Evolutionary conservation across 768 basidiomycete genomes (phyloP).

Genomic region (Naganishia friedmannii): DNA sequence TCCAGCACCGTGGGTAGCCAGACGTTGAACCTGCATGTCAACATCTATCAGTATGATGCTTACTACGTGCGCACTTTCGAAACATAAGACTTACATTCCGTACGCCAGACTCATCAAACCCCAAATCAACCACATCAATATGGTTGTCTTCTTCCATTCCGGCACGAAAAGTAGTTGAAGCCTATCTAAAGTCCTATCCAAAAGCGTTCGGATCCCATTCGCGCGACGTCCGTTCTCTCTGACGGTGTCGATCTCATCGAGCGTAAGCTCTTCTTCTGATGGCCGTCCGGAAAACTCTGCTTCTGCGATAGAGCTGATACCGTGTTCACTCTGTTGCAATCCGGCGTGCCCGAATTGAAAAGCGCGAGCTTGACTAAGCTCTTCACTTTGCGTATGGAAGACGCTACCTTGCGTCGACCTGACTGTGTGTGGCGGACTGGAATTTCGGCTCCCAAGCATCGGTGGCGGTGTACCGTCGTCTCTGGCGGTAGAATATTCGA

Average conservation of each 20-base stretch:
- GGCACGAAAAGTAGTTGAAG: constrained; percentile 42
- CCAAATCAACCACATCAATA: constrained; percentile 52
- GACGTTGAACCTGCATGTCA: constrained; percentile 50
- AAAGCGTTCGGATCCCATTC: not conserved
- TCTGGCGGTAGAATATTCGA: constrained; percentile 3
- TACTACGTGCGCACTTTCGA: not conserved
- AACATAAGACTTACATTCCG: constrained; percentile 16
- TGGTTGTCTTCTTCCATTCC: constrained; percentile 46
- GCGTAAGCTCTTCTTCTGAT: not conserved
- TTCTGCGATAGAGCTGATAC: not conserved
- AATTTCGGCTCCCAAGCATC: not conserved
- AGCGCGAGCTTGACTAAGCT: constrained; percentile 10
- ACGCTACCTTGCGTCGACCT: not conserved
- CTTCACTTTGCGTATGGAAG: constrained; percentile 31
- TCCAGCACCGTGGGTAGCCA: constrained; percentile 51
- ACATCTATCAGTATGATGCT: not conserved
- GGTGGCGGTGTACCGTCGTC: constrained; percentile 17
- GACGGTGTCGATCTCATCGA: not conserved
- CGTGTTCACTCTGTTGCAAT: not conserved
- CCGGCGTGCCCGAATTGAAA: not conserved
- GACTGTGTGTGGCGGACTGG: not conserved
- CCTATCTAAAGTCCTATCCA: not conserved
- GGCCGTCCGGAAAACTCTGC: not conserved
- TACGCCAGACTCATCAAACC: constrained; percentile 45
- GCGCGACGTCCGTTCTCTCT: not conserved